Evolutionary conservation across 257 asterid genomes (phyloP), one percentile per base, ranked within the genome.

Genomic region (Salvia splendens): DNA sequence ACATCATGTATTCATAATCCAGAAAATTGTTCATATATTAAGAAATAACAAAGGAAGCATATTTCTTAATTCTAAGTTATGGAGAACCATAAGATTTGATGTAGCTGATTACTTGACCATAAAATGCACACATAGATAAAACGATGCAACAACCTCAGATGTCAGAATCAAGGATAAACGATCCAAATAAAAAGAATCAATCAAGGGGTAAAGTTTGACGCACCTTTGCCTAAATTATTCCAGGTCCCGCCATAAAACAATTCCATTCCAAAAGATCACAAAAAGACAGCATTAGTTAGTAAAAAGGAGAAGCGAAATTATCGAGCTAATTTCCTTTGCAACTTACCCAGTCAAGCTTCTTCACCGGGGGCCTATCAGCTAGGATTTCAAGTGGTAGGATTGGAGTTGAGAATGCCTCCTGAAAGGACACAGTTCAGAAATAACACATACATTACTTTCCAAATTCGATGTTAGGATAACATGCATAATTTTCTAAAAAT

Each of bases 351-450:
- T 90, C 97, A 75, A 90, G 78, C 81, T 86, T 90, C 69, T 85
- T 85, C 87, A 73, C 96, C 0, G 97, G 94, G 69, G 86, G 87
- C 79, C 90, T 82, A 64, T 93, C 98, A 8, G 94, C 96, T 28
- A 93, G 87, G 71, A 93, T 69, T 30, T 93, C 94, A 48, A 93
- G 89, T 33, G 99, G 97, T 72, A 83, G 74, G 79, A 86, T 77
- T 8, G 97, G 89, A 12, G 97, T 90, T 55, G 99, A 90, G 85
- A 81, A 90, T 11, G 97, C 96, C 78, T 80, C 95, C 96, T 92
- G 74, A 35, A 75, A 68, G n/a, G 32, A 60, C 56, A 68, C 62
- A 16, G 61, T 57, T 50, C 17, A 75, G 38, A 52, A 59, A 48
- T 30, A 42, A 14, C 15, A 63, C 33, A 63, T n/a, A 46, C n/a